These are phyloP conservation scores for Trichoderma atroviride DNA, from an alignment of 2,329 filamentous ascomycete genomes.

Conservation along the genomic window DNA sequence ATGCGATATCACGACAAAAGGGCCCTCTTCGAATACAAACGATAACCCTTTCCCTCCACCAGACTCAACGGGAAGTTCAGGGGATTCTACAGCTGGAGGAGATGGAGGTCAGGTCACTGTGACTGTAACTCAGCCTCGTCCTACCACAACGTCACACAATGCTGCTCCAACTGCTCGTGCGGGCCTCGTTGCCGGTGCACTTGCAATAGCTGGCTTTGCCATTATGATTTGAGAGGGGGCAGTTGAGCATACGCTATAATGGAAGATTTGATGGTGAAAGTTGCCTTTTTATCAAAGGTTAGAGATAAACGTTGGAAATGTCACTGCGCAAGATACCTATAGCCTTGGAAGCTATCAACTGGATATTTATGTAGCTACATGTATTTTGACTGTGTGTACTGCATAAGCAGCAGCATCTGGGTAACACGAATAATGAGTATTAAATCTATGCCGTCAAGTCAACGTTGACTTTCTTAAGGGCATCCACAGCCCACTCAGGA, in stretches of 20 bases:
- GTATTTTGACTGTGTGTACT: background rate
- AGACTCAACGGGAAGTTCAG: background rate
- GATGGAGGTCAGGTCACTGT: background rate
- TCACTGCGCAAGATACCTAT: background rate
- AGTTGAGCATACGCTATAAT: background rate
- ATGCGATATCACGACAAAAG: constrained; percentile 30
- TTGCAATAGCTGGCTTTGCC: background rate
- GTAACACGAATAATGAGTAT: background rate
- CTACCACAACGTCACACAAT: constrained; percentile 15
- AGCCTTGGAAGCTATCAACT: background rate
- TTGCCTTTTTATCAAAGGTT: background rate
- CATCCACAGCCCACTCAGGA: constrained; percentile 82
- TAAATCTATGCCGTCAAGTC: constrained; percentile 48
- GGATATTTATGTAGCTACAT: background rate
- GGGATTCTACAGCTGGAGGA: background rate
- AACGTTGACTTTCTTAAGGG: constrained; percentile 77
- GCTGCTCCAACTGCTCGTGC: constrained; percentile 5
- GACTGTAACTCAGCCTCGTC: background rate
- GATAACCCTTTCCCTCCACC: background rate
- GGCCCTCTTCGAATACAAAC: background rate
- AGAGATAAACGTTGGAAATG: background rate
- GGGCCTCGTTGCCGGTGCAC: background rate
- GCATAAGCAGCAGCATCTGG: background rate
- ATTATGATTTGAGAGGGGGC: constrained; percentile 1
- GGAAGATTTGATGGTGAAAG: no score